Percentiles rank a stretch among this genome's conserved stretches.
These are phyloP conservation scores for Oryza longistaminata DNA, from an alignment of 176 grass and related monocot genomes.

Conservation along the genomic window DNA sequence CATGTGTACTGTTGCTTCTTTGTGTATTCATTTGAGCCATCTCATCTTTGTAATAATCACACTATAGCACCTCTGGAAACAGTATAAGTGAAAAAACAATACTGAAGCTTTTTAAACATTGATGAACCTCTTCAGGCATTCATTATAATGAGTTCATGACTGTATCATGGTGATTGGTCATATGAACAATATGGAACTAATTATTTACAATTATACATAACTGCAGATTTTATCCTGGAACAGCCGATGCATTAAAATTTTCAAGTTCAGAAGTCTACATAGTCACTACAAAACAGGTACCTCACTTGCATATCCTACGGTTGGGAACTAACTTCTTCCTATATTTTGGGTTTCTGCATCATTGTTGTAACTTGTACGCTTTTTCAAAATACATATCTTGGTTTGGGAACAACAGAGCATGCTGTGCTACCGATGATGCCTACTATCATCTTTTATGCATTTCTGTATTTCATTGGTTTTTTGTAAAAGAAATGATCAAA, in stretches of 20 bases:
- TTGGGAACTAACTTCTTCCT: neutral
- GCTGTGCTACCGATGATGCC: neutral
- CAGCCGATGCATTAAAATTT: conserved; percentile 93
- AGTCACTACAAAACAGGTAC: conserved; percentile 97
- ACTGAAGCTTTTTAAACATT: neutral
- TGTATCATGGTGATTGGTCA: conserved; percentile 11
- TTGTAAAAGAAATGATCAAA: neutral
- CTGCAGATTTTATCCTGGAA: conserved; percentile 89
- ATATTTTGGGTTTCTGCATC: conserved; percentile 1
- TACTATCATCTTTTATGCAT: neutral
- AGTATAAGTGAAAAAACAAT: neutral
- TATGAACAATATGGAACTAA: conserved; percentile 5
- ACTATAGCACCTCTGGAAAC: neutral
- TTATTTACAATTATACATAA: conserved; percentile 1
- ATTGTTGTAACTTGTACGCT: neutral
- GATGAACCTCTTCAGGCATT: neutral
- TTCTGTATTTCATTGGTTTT: neutral
- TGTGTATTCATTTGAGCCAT: neutral
- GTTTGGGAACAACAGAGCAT: neutral
- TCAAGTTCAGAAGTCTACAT: conserved; percentile 87
- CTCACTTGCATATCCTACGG: neutral
- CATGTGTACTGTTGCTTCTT: neutral
- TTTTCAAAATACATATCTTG: conserved; percentile 20
- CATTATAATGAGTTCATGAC: neutral
- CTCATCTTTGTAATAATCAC: neutral